These are phyloP conservation scores for Dactylellina parvicollis DNA, from an alignment of 2,329 filamentous ascomycete species.

Conservation along the genomic window DNA sequence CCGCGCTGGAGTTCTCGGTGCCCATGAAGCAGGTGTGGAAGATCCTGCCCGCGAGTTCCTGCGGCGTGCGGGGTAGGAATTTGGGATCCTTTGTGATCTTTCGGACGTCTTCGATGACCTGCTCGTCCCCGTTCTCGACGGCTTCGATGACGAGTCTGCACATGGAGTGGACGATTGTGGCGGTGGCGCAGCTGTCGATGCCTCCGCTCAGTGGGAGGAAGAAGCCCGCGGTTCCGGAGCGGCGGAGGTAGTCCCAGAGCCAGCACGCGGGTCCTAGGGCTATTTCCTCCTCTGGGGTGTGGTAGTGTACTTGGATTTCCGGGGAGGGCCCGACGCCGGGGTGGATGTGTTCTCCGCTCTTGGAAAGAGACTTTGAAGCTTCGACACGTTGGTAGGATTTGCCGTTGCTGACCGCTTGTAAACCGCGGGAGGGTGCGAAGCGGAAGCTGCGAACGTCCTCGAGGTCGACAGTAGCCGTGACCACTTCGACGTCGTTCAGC, in stretches of 20 bases:
- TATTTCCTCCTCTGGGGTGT: constrained; percentile 74
- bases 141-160: constrained; percentile 69
- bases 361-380: constrained; percentile 64
- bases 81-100: constrained; percentile 65
- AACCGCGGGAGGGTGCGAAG: constrained; percentile 67
- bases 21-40: constrained; percentile 77
- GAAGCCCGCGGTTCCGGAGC: constrained; percentile 67
- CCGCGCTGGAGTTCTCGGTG: constrained; percentile 72
- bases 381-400: constrained; percentile 65
- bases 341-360: constrained; percentile 63
- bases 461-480: constrained; percentile 73
- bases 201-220: constrained; percentile 70
- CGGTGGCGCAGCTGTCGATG: constrained; percentile 69
- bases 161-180: constrained; percentile 65
- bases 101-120: constrained; percentile 68
- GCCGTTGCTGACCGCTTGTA: constrained; percentile 68
- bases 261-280: constrained; percentile 72
- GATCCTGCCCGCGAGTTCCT: constrained; percentile 70
- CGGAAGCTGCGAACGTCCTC: constrained; percentile 75
- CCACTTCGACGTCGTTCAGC: constrained; percentile 71
- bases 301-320: constrained; percentile 66
- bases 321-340: constrained; percentile 64
- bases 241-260: constrained; percentile 72
- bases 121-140: constrained; percentile 64
- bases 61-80: constrained; percentile 67